A percentile compares a stretch with the other conserved stretches of the same genome.
These are phyloP conservation scores for Ogataea henricii DNA, from an alignment of 805 yeast species.

Conservation along the genomic window DNA sequence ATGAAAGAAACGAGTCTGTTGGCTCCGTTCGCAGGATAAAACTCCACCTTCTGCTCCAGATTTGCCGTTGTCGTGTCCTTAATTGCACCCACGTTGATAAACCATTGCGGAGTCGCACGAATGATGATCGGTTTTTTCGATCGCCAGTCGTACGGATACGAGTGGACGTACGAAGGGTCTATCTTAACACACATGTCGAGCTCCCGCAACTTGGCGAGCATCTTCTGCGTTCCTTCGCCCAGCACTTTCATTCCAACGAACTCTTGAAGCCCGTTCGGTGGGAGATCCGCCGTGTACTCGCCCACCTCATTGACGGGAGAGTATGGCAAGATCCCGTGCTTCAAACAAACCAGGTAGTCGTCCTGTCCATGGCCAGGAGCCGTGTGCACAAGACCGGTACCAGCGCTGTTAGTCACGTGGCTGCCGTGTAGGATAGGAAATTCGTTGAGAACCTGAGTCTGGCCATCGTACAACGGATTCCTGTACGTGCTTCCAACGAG, in stretches of 20 bases:
- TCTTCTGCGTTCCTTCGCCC: constrained; percentile 51
- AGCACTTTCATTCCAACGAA: constrained; percentile 63
- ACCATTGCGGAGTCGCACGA: constrained; percentile 96
- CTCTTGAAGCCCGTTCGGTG: constrained; percentile 39
- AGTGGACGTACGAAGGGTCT: constrained; percentile 62
- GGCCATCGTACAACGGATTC: constrained; percentile 51
- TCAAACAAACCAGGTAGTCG: constrained; percentile 74
- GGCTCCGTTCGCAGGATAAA: constrained; percentile 72
- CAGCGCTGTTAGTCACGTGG: constrained; percentile 79
- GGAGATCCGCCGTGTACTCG: constrained; percentile 55
- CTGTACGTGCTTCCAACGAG: constrained; percentile 48
- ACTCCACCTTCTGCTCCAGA: constrained; percentile 57
- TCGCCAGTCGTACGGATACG: constrained; percentile 97
- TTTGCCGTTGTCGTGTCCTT: constrained; percentile 63
- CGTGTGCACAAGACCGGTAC: constrained; percentile 95
- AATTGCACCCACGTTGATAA: constrained; percentile 78
- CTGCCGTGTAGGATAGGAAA: constrained; percentile 75
- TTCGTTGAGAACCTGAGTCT: constrained; percentile 9
- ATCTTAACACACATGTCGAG: constrained; percentile 49
- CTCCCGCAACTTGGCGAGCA: constrained; percentile 46
- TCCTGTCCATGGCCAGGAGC: constrained; percentile 99
- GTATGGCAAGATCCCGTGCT: constrained; percentile 54
- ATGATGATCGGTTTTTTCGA: constrained; percentile 94
- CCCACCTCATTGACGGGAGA: constrained; percentile 86
- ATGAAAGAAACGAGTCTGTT: constrained; percentile 74